These are phyloP conservation scores for Axilococcus clingmanii DNA, from an alignment of 139 green algal species.

Conservation along the genomic window DNA sequence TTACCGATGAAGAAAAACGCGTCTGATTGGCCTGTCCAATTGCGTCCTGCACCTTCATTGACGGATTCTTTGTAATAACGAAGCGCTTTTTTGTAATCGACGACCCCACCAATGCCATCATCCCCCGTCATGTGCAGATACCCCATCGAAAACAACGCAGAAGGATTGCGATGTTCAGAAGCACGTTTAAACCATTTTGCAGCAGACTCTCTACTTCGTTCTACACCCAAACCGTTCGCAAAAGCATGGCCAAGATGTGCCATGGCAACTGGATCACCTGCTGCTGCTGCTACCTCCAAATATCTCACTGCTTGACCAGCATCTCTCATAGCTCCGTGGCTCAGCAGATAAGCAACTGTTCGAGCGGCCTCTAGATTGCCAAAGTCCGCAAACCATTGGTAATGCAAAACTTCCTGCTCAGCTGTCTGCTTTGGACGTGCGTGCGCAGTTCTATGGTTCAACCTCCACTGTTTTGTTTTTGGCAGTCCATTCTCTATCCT, in stretches of 20 bases:
- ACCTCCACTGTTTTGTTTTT: neutral
- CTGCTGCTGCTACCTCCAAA: slow-evolving; percentile 45
- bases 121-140: slow-evolving; percentile 84
- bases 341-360: slow-evolving; percentile 64
- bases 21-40: slow-evolving; percentile 35
- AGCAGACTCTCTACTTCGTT: slow-evolving; percentile 42
- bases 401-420: slow-evolving; percentile 51
- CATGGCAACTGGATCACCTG: slow-evolving; percentile 66
- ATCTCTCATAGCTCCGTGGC: slow-evolving; percentile 57
- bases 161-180: slow-evolving; percentile 13
- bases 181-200: slow-evolving; percentile 25
- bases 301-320: slow-evolving; percentile 50
- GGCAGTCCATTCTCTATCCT: slow-evolving; percentile 14
- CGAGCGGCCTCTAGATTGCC: slow-evolving; percentile 77
- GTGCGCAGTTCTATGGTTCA: neutral
- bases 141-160: slow-evolving; percentile 74
- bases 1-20: slow-evolving; percentile 65
- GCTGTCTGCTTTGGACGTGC: slow-evolving; percentile 5
- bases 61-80: slow-evolving; percentile 42
- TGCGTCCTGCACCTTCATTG: slow-evolving; percentile 5
- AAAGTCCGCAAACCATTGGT: slow-evolving; percentile 79
- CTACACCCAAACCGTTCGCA: slow-evolving; percentile 59
- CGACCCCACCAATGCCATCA: slow-evolving; percentile 35
- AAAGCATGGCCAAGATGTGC: slow-evolving; percentile 81
- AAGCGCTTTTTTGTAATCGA: slow-evolving; percentile 44